These are phyloP conservation scores for Physaria fendleri DNA, from an alignment of 345 rosid genomes.

Conservation along the genomic window DNA sequence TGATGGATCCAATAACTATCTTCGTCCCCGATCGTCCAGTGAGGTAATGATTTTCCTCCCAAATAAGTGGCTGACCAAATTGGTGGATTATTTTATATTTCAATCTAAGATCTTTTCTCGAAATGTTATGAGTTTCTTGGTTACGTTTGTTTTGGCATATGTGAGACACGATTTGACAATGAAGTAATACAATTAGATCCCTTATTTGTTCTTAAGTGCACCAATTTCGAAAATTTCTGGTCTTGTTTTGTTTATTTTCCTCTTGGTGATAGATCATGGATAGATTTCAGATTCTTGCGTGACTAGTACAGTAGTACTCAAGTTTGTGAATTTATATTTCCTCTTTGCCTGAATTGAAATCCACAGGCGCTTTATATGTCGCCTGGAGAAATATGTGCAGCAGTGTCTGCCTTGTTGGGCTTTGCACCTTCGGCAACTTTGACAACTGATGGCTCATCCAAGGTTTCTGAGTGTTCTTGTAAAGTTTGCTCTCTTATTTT, in stretches of 20 bases:
- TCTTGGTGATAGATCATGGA: constrained; percentile 1
- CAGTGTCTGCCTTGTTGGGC: constrained; percentile 87
- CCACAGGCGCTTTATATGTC: constrained; percentile 46
- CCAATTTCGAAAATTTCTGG: background rate
- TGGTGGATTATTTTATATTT: background rate
- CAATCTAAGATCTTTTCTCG: background rate
- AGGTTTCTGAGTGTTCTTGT: constrained; percentile 40
- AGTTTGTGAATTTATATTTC: no score
- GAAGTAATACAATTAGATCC: background rate
- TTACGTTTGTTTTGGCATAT: background rate
- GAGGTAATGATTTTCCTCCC: no score
- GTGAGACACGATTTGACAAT: background rate
- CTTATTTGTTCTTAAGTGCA: constrained; percentile 6
- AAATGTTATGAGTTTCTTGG: background rate
- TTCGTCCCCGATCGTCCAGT: no score
- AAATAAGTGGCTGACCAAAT: no score
- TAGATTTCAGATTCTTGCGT: no score
- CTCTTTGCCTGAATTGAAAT: constrained; percentile 2
- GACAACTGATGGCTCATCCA: constrained; percentile 64
- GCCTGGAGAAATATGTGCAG: constrained; percentile 57
- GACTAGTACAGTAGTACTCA: no score
- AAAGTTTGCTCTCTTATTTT: background rate
- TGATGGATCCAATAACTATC: no score
- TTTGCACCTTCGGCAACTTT: constrained; percentile 61
- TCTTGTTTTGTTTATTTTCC: background rate